Conservation (phyloP, 495 filamentous ascomycete species). For the Baudoinia panamericana region DNA sequence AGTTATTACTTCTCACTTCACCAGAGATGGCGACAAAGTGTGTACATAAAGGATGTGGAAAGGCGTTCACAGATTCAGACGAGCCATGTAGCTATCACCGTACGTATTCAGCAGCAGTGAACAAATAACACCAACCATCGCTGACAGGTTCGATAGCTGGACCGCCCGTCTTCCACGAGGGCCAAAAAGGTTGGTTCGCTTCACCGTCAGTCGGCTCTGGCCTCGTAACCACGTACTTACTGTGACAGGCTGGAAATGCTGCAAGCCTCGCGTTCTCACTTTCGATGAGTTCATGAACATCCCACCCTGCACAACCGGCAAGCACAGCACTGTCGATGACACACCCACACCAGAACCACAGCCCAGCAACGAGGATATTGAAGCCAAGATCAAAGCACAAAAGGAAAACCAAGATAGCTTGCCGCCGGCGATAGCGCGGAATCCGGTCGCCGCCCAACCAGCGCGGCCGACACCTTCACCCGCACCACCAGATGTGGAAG, state of each 20-base stretch:
- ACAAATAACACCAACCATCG: not conserved
- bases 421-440: conserved; percentile 34
- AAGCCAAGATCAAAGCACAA: conserved; percentile 18
- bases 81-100: conserved; percentile 89
- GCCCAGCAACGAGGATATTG: conserved; percentile 23
- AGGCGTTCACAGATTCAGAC: conserved; percentile 66
- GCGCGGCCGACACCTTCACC: conserved; percentile 42
- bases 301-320: conserved; percentile 84
- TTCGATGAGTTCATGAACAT: conserved; percentile 98
- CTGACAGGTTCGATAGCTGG: conserved; percentile 9
- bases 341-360: conserved; percentile 45
- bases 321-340: conserved; percentile 76
- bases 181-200: conserved; percentile 74
- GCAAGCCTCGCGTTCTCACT: conserved; percentile 91
- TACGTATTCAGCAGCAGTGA: not conserved
- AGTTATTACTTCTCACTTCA: too few species aligned
- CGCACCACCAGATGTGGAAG: conserved; percentile 53
- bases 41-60: conserved; percentile 90
- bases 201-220: not conserved
- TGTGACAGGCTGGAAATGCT: conserved; percentile 87
- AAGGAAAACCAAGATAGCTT: conserved; percentile 7
- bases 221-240: conserved; percentile 8
- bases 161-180: conserved; percentile 73
- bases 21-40: conserved; percentile 73
- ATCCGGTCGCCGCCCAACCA: conserved; percentile 38